Conservation (phyloP, 495 filamentous ascomycete genomes). For the Penicillium paxilli region DNA sequence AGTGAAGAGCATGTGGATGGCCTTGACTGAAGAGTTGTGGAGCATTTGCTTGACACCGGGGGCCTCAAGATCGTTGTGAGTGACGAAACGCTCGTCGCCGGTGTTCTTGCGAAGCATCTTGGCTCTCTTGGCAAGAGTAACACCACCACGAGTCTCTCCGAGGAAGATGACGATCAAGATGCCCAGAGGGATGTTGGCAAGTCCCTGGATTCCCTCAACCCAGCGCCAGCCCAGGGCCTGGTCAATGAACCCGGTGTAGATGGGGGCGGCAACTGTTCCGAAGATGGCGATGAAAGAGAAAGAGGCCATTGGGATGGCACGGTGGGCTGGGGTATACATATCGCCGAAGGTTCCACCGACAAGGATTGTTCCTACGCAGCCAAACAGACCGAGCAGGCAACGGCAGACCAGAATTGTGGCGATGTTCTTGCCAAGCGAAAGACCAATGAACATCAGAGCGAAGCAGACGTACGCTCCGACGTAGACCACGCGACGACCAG, state of each 20-base stretch:
- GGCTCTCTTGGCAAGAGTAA: constrained; percentile 57
- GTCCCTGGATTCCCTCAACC: constrained; percentile 78
- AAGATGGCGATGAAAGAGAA: constrained; percentile 75
- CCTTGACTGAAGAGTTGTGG: constrained; percentile 42
- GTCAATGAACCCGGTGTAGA: constrained; percentile 72
- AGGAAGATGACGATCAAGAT: constrained; percentile 53
- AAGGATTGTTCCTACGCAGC: constrained; percentile 75
- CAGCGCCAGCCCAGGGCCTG: constrained; percentile 73
- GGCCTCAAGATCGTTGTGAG: constrained; percentile 57
- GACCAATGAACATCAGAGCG: constrained; percentile 42
- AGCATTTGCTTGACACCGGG: constrained; percentile 37
- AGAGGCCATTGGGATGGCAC: constrained; percentile 77
- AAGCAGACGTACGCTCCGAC: constrained; percentile 40
- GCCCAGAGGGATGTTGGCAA: constrained; percentile 63
- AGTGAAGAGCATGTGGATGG: constrained; percentile 70
- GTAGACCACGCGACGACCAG: constrained; percentile 41
- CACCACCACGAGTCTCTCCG: constrained; percentile 70
- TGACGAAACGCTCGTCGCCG: constrained; percentile 70
- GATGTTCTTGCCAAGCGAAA: constrained; percentile 58
- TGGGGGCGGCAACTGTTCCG: constrained; percentile 68
- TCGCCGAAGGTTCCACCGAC: constrained; percentile 77
- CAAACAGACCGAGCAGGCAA: constrained; percentile 71
- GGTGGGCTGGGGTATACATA: constrained; percentile 69
- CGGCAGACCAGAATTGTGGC: constrained; percentile 68
- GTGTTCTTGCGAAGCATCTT: constrained; percentile 52